Base-by-base conservation (phyloP, 2,329 filamentous ascomycete genomes). In the Fusarium sp. region DNA sequence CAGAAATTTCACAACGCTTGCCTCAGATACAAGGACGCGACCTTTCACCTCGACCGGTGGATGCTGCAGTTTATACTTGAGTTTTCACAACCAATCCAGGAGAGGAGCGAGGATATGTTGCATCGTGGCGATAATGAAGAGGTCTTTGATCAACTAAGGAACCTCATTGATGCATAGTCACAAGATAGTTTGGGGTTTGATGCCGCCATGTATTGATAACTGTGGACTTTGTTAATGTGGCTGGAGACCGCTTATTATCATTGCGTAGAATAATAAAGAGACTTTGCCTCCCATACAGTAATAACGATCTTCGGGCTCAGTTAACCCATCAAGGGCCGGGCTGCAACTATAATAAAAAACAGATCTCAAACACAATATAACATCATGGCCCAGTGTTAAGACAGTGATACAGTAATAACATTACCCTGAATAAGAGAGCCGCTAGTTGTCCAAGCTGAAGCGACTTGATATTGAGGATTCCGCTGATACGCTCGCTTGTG, bases 1-100 rank as follows among this genome's bases (percentile, higher is more conserved):
- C 22, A 68, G 16, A 50, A 64, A 18, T 73, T 73, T 29, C 68
- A 71, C 24, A 65, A 71, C 8, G 71, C 65, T 41, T 73, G 71
- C 24, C 48, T 71, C 6, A 10, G 45, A 3, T 56, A 56, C 8
- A 67, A 59, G 24, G 48, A 73, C 13, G 61, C 50, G 20, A 57
- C 69, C 7, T 73, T 71, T 31, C 61, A 22, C 2, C 22, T 68
- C 4, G 71, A 73, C 37, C 37, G 24, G 4, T 73, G 68, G 71
- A 73, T 71, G 65, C 20, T 73, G 27, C 60, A 60, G 18, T 73
- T 73, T 8, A 45, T 45, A 5, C 43, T 45, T 1, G 43, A 45
- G 20, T 45, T 45, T 45, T 45, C 43, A 1, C 43, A 45, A 2
- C 43, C 43, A 1, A 45, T 45, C 2, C 43, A 45, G 7, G 43